Evolutionary conservation across 257 asterid species (phyloP), one percentile per base, ranked within the genome.

Genomic region (Avicennia marina): DNA sequence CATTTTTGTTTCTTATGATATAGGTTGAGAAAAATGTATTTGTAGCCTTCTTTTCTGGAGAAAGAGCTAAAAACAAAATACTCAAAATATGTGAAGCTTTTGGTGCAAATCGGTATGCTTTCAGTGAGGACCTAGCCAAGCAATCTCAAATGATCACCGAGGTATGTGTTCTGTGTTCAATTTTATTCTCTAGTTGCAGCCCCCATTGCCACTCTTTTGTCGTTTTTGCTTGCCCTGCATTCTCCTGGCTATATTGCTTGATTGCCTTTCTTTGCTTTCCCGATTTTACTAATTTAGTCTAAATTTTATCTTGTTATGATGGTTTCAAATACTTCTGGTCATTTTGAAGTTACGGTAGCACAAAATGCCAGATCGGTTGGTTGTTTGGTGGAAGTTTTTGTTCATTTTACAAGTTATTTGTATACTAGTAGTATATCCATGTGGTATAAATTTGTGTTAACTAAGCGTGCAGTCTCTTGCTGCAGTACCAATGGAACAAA

Each of bases 31-130:
- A 93, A 65, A 89, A 89, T 77, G 99, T 89, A 32, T 86, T 93
- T 49, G 82, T 62, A 7, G 82, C 84, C 58, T 93, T 93, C 86
- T 93, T 77, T 75, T 93, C 99, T 79, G 99, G 99, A 67, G 99
- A 93, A 75, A 82, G 90, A 68, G 88, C 93, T 31, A 93, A 77
- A 81, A 78, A 49, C 78, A 93, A 86, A 75, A 79, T 89, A 65
- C 89, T 84, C 66, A 93, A 93, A 75, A 93, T 93, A 71, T 93
- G 95, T 78, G 99, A 93, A 65, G 99, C 99, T 63, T 93, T 93
- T 84, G 97, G 99, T 65, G 99, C 97, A 58, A 93, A 89, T 72
- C 91, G 97, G 24, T 93, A 93, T 58, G 60, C 96, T 48, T 81
- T 84, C 68, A 55, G 67, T 11, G 99, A 93, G 79, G 99, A 89